Percentiles rank a stretch among this genome's conserved stretches.
phyloP scores from a whole-genome alignment of 805 yeast genomes.

The Crinitomyces ghanaensis region DNA sequence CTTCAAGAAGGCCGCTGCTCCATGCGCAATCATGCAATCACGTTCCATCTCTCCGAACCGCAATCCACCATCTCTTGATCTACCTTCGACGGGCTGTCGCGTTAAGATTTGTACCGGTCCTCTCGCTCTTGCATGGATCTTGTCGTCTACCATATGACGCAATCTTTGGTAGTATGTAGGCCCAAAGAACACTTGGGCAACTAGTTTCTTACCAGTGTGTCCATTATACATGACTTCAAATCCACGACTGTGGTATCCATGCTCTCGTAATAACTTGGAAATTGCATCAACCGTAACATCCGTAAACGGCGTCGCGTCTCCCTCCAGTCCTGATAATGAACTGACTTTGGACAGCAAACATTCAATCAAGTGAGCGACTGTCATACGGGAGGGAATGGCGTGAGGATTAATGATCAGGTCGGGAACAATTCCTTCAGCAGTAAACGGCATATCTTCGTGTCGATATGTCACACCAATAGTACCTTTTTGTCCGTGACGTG shows the following conservation, averaged over 20 bases:
- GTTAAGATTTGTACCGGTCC: constrained; percentile 97
- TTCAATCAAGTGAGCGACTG: constrained; percentile 98
- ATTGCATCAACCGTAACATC: constrained; percentile 97
- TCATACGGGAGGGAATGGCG: constrained; percentile 99
- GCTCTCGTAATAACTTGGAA: constrained; percentile 81
- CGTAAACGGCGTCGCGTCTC: constrained; percentile 98
- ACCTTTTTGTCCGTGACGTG: constrained; percentile 99
- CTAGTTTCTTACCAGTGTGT: constrained; percentile 93
- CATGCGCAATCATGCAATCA: constrained; percentile 99
- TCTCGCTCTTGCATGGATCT: constrained; percentile 98
- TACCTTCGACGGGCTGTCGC: constrained; percentile 98
- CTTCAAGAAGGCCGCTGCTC: constrained; percentile 96
- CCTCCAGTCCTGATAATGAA: constrained; percentile 88
- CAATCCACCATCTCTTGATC: constrained; percentile 98
- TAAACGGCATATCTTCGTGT: constrained; percentile 98
- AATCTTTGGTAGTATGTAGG: constrained; percentile 98
- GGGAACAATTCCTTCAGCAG: constrained; percentile 91
- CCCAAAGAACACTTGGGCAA: constrained; percentile 99
- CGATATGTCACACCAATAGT: constrained; percentile 98
- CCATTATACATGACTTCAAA: constrained; percentile 98
- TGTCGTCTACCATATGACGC: constrained; percentile 98
- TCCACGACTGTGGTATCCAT: constrained; percentile 96
- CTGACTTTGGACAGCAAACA: constrained; percentile 94
- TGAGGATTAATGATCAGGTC: constrained; percentile 97
- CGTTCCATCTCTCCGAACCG: constrained; percentile 99